phyloP scores from a whole-genome alignment of 1,139 yeast genomes.

The Yamadazyma mexicana region DNA sequence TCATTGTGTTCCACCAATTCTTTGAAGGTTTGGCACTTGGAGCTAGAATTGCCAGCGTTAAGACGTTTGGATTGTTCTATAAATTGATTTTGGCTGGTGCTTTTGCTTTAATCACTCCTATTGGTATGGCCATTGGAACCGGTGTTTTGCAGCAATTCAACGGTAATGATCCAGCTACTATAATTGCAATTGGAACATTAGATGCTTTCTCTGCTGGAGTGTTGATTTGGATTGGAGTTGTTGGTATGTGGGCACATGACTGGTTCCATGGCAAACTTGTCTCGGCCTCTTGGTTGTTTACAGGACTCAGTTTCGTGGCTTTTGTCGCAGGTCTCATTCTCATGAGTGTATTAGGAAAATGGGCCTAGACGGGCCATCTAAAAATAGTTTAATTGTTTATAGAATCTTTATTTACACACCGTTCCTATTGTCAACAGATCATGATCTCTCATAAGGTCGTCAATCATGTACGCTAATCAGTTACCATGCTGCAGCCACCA shows the following conservation, averaged over 20 bases:
- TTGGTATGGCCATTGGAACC: conserved; percentile 31
- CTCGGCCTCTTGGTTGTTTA: conserved; percentile 20
- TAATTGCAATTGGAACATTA: conserved; percentile 33
- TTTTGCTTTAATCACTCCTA: conserved; percentile 23
- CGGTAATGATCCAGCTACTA: conserved; percentile 29
- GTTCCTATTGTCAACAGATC: too few species aligned
- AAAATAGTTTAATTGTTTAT: not conserved
- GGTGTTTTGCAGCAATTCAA: conserved; percentile 27
- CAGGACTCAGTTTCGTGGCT: conserved; percentile 21
- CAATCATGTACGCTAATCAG: too few species aligned
- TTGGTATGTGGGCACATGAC: conserved; percentile 36
- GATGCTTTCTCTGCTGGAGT: conserved; percentile 38
- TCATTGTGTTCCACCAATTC: conserved; percentile 41
- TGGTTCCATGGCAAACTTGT: conserved; percentile 32
- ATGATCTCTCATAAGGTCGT: too few species aligned
- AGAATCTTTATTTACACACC: too few species aligned
- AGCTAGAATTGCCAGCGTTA: conserved; percentile 24
- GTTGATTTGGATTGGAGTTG: conserved; percentile 33
- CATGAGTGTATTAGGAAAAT: conserved; percentile 42
- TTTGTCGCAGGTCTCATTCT: conserved; percentile 32
- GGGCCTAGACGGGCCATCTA: conserved; percentile 23
- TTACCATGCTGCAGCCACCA: too few species aligned
- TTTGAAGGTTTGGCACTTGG: conserved; percentile 46
- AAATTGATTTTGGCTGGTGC: conserved; percentile 19
- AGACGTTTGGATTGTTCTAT: conserved; percentile 3